phyloP scores from a whole-genome alignment of 1,139 yeast species.

The Saccharomyces hybrid region DNA sequence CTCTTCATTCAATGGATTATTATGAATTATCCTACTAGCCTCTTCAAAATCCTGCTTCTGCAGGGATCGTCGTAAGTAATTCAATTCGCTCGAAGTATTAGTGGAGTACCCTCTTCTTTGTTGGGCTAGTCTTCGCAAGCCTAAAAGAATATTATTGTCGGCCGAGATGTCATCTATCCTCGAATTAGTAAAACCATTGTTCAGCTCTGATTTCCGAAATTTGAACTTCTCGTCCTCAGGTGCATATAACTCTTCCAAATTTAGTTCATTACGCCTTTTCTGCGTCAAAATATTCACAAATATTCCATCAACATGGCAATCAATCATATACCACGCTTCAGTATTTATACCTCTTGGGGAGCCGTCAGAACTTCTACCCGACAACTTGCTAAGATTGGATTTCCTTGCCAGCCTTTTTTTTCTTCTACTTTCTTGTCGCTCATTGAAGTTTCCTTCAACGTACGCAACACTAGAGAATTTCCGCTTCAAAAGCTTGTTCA shows the following conservation, averaged over 20 bases:
- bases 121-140: conserved; percentile 25
- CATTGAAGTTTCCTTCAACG: conserved; percentile 66
- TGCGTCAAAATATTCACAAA: conserved; percentile 66
- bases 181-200: not conserved
- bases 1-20: not conserved
- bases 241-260: conserved; percentile 65
- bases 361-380: conserved; percentile 17
- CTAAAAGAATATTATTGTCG: conserved; percentile 25
- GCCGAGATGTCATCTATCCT: conserved; percentile 4
- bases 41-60: not conserved
- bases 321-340: conserved; percentile 78
- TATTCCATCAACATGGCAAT: conserved; percentile 54
- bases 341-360: conserved; percentile 21
- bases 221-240: conserved; percentile 37
- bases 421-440: conserved; percentile 49
- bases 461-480: conserved; percentile 39
- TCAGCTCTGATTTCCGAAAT: conserved; percentile 20
- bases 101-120: conserved; percentile 16
- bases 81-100: not conserved
- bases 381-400: conserved; percentile 39
- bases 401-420: conserved; percentile 56
- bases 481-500: conserved; percentile 43
- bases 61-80: not conserved
- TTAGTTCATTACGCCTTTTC: conserved; percentile 56
- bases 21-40: not conserved